Conservation (phyloP, 225 moss, liverwort and hornwort species). For the Rhytidiadelphus loreus region DNA sequence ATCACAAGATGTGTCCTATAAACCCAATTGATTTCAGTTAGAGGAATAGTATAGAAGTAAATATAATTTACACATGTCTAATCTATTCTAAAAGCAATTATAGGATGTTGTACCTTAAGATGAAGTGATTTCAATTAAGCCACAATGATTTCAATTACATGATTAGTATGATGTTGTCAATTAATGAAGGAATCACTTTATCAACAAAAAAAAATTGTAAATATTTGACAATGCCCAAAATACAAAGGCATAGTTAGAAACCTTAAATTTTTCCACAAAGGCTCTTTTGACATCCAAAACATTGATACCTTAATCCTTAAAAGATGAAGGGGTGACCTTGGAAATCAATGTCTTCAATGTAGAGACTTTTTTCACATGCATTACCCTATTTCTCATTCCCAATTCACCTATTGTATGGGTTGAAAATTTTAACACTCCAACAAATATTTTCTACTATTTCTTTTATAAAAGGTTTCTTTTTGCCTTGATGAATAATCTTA, state of each 20-base stretch:
- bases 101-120: neutral
- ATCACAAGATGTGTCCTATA: neutral
- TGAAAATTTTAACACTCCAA: neutral
- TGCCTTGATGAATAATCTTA: neutral
- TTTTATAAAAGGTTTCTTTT: rapidly evolving
- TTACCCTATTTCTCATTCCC: neutral
- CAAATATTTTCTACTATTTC: neutral
- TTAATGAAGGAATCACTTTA: neutral
- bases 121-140: neutral
- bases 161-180: neutral
- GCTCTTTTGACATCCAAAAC: neutral
- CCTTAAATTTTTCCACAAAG: rapidly evolving
- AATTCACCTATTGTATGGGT: neutral
- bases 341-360: neutral
- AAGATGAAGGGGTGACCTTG: no score
- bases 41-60: neutral
- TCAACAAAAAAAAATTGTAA: no score
- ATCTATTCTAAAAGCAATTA: neutral
- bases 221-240: neutral
- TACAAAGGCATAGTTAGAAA: neutral
- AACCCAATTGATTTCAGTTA: neutral
- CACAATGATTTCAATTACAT: neutral
- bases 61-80: neutral
- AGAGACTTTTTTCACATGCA: neutral
- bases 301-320: no score